These are phyloP conservation scores for Peronospora destructor DNA, from an alignment of 352 stramenopile species.

Conservation along the genomic window DNA sequence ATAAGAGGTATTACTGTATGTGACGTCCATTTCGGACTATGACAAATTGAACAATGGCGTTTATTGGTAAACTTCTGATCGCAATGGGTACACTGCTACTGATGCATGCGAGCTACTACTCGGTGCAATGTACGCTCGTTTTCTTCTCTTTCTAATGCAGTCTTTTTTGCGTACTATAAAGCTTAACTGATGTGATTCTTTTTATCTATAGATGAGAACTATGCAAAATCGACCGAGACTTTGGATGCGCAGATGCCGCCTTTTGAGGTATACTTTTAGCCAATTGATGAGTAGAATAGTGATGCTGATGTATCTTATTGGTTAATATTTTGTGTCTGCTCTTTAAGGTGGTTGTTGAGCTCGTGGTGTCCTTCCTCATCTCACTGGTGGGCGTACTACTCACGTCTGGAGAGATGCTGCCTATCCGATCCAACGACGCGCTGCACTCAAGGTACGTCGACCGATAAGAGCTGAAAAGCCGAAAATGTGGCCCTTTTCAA, in stretches of 20 bases:
- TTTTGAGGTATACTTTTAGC: slow-evolving; percentile 35
- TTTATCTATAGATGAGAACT: slow-evolving; percentile 54
- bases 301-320: slow-evolving; percentile 1
- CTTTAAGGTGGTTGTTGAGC: slow-evolving; percentile 58
- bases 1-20: background rate
- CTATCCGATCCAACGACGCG: slow-evolving; percentile 63
- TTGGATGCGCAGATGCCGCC: slow-evolving; percentile 61
- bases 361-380: slow-evolving; percentile 60
- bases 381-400: slow-evolving; percentile 63
- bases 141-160: slow-evolving; percentile 1
- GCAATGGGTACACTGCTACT: slow-evolving; percentile 56
- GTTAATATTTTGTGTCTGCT: slow-evolving; percentile 2
- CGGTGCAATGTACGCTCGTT: slow-evolving; percentile 56
- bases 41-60: slow-evolving; percentile 25
- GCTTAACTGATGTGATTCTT: slow-evolving; percentile 2
- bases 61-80: slow-evolving; percentile 69
- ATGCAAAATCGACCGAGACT: slow-evolving; percentile 68
- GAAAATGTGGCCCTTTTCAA: background rate
- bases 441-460: slow-evolving; percentile 50
- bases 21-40: background rate
- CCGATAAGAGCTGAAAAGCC: background rate
- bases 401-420: slow-evolving; percentile 58
- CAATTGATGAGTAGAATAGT: slow-evolving; percentile 2
- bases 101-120: slow-evolving; percentile 76
- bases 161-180: slow-evolving; percentile 1